phyloP scores from a whole-genome alignment of 495 filamentous ascomycete genomes.

The Penicillium maclennaniae region DNA sequence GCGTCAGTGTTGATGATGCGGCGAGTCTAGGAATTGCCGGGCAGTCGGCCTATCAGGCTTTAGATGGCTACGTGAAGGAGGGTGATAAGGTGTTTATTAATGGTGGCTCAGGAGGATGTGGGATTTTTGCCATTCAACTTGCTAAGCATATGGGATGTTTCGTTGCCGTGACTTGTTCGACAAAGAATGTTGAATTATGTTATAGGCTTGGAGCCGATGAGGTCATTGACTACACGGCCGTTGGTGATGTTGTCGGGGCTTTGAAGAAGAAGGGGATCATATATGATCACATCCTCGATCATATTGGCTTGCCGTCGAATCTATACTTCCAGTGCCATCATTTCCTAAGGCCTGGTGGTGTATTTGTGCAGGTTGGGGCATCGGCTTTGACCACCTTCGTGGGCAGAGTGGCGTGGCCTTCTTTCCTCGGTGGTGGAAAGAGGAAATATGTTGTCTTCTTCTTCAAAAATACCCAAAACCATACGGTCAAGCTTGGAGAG shows the following conservation, averaged over 20 bases:
- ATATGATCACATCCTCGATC: slow-evolving; percentile 60
- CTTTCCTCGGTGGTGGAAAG: slow-evolving; percentile 62
- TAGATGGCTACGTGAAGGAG: slow-evolving; percentile 50
- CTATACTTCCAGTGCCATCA: slow-evolving; percentile 55
- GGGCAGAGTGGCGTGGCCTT: slow-evolving; percentile 42
- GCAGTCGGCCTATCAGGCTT: slow-evolving; percentile 55
- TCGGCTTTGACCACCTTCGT: slow-evolving; percentile 23
- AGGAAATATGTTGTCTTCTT: slow-evolving; percentile 47
- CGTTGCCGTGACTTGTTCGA: slow-evolving; percentile 59
- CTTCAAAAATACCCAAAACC: slow-evolving; percentile 36
- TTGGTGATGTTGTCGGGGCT: slow-evolving; percentile 40
- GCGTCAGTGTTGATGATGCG: slow-evolving; percentile 47
- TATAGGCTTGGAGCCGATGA: slow-evolving; percentile 61
- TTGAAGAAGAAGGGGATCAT: slow-evolving; percentile 47
- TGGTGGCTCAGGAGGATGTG: slow-evolving; percentile 62
- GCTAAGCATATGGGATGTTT: slow-evolving; percentile 61
- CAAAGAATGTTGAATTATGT: slow-evolving; percentile 54
- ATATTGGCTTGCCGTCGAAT: slow-evolving; percentile 48
- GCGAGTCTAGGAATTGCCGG: slow-evolving; percentile 54
- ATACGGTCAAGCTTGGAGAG: slow-evolving; percentile 52
- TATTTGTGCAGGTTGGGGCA: slow-evolving; percentile 57
- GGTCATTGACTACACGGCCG: slow-evolving; percentile 63
- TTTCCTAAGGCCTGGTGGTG: slow-evolving; percentile 50
- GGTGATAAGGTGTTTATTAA: slow-evolving; percentile 65
- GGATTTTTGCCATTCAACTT: slow-evolving; percentile 61